Conservation (phyloP, 2,329 filamentous ascomycete species). For the Nothomitra cinnamomea region DNA sequence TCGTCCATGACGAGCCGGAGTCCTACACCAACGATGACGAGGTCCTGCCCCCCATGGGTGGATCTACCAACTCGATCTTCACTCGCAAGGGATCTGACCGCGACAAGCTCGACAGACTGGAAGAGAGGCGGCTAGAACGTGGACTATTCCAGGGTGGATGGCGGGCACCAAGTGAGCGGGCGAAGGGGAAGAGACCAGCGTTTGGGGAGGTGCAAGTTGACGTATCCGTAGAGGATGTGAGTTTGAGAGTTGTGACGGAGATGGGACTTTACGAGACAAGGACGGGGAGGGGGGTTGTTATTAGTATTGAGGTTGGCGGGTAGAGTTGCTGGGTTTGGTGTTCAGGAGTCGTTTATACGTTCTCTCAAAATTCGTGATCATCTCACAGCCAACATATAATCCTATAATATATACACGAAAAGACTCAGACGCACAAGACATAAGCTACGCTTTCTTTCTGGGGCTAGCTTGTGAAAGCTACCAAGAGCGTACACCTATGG, state of each 20-base stretch:
- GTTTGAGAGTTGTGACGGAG: slow-evolving; percentile 25
- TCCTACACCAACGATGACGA: slow-evolving; percentile 6
- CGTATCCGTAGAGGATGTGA: slow-evolving; percentile 23
- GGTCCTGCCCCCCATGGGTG: background rate
- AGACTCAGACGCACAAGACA: too few relatives aligned
- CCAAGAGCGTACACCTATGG: too few relatives aligned
- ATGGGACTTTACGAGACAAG: slow-evolving; percentile 28
- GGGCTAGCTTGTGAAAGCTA: too few relatives aligned
- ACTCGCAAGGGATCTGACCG: slow-evolving; percentile 13
- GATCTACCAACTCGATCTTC: background rate
- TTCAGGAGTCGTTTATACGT: too few relatives aligned
- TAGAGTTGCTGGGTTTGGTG: too few relatives aligned
- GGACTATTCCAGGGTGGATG: slow-evolving; percentile 11
- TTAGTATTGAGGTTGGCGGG: background rate
- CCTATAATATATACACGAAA: too few relatives aligned
- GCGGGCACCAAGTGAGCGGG: slow-evolving; percentile 10
- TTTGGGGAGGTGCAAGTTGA: slow-evolving; percentile 9
- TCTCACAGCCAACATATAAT: too few relatives aligned
- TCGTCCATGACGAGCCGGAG: slow-evolving; percentile 10
- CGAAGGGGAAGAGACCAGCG: background rate
- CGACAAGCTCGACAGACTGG: background rate
- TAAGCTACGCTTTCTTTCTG: too few relatives aligned
- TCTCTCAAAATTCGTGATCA: too few relatives aligned
- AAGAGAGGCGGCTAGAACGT: background rate
- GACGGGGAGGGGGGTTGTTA: slow-evolving; percentile 18